Conservation (phyloP, 495 filamentous ascomycete species). For the Cenococcum geophilum region DNA sequence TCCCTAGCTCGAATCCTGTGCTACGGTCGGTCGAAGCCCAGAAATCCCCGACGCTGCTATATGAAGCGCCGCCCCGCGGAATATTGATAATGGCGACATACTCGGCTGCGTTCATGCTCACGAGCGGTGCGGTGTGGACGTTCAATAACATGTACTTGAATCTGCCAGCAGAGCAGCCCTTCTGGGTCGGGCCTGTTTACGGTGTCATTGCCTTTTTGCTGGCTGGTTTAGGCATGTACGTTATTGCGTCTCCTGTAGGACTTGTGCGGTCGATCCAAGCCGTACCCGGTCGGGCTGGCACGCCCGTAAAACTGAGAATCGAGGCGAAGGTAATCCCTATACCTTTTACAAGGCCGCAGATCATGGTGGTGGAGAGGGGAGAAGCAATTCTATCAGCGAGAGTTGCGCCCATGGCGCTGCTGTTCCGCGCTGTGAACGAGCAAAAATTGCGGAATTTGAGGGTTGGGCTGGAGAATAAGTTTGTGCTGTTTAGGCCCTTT, state of each 20-base stretch:
- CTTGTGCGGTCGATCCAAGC: constrained; percentile 14
- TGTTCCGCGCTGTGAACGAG: not conserved
- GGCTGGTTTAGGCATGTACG: constrained; percentile 10
- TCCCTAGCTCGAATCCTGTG: constrained; percentile 11
- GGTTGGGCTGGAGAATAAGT: constrained; percentile 17
- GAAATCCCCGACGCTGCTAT: constrained; percentile 13
- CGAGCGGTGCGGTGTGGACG: constrained; percentile 3
- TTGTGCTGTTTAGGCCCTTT: constrained; percentile 11
- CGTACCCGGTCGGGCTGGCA: constrained; percentile 9
- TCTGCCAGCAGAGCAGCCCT: constrained; percentile 15
- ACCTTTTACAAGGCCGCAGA: constrained; percentile 7
- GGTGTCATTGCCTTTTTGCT: constrained; percentile 5
- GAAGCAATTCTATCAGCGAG: constrained; percentile 13
- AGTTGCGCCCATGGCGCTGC: constrained; percentile 8
- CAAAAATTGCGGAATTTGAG: constrained; percentile 7
- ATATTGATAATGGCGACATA: constrained; percentile 7
- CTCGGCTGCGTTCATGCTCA: constrained; percentile 1
- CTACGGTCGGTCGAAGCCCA: constrained; percentile 12
- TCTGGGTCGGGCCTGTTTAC: constrained; percentile 22
- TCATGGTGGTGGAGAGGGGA: constrained; percentile 8
- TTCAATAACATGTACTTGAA: constrained; percentile 13
- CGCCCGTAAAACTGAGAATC: constrained; percentile 13
- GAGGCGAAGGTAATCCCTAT: constrained; percentile 10
- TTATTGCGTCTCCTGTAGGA: constrained; percentile 13
- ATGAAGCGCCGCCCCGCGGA: constrained; percentile 9